A percentile compares a stretch with the other conserved stretches of the same genome.
These are phyloP conservation scores for Peniophora sp. DNA, from an alignment of 1,284 basidiomycete genomes.

Conservation along the genomic window DNA sequence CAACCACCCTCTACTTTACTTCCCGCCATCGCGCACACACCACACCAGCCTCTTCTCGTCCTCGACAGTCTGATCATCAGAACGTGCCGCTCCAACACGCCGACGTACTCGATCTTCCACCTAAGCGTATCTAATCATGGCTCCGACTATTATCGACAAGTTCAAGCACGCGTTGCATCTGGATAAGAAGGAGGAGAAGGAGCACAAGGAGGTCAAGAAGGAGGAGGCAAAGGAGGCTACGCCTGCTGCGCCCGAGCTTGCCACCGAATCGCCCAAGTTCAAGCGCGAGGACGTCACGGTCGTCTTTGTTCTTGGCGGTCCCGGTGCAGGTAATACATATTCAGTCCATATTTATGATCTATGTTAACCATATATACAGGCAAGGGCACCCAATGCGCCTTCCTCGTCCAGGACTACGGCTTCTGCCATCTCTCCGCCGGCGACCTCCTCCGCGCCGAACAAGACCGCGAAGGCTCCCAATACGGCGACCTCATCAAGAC, in stretches of 20 bases:
- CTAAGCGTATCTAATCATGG: conserved; percentile 14
- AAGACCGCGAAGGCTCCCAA: conserved; percentile 78
- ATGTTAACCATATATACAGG: conserved; percentile 40
- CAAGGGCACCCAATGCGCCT: conserved; percentile 93
- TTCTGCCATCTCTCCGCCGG: conserved; percentile 98
- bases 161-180: conserved; percentile 38
- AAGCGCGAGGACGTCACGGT: conserved; percentile 76
- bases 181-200: conserved; percentile 12
- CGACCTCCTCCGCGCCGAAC: conserved; percentile 93
- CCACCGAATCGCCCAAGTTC: conserved; percentile 43
- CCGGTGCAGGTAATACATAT: conserved; percentile 72
- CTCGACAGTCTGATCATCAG: conserved; percentile 56
- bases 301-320: conserved; percentile 94
- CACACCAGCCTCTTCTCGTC: conserved; percentile 53
- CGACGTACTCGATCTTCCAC: conserved; percentile 16
- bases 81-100: conserved; percentile 53
- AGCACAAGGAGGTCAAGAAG: conserved; percentile 7
- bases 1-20: conserved; percentile 47
- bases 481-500: conserved; percentile 85
- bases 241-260: conserved; percentile 5
- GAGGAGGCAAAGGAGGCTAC: conserved; percentile 4
- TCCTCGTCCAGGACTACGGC: conserved; percentile 81
- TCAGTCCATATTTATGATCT: background rate
- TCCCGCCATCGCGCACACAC: conserved; percentile 48
- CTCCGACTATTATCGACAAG: conserved; percentile 43